These are phyloP conservation scores for Fusarium sublunatum DNA, from an alignment of 2,329 filamentous ascomycete genomes.

Conservation along the genomic window DNA sequence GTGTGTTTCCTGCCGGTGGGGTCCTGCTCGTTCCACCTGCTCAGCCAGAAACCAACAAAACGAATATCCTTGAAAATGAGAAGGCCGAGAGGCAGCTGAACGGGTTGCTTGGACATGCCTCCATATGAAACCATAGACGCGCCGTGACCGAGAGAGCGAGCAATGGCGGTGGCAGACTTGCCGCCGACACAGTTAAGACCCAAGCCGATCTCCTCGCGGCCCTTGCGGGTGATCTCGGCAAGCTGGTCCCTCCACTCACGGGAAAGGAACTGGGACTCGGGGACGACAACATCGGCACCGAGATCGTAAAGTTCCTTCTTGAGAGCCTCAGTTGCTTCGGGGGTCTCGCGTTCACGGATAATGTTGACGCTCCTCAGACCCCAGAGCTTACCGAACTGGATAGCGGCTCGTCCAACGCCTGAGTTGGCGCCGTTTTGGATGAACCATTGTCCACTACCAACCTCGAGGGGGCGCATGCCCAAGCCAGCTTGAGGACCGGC, in stretches of 20 bases:
- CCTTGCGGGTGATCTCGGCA: conserved; percentile 75
- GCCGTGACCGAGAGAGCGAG: conserved; percentile 75
- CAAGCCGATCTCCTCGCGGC: conserved; percentile 77
- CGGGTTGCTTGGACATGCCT: conserved; percentile 90
- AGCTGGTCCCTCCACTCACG: conserved; percentile 71
- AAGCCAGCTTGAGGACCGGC: conserved; percentile 59
- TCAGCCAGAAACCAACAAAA: conserved; percentile 96
- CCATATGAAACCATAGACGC: conserved; percentile 92
- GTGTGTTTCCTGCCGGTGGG: conserved; percentile 79
- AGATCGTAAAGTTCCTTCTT: conserved; percentile 64
- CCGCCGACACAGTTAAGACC: conserved; percentile 96
- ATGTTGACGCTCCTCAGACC: conserved; percentile 92
- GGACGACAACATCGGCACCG: conserved; percentile 68
- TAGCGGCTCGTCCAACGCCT: conserved; percentile 89
- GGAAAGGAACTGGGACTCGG: conserved; percentile 65
- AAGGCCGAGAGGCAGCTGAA: conserved; percentile 81
- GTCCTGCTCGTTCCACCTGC: conserved; percentile 84
- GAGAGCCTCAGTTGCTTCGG: conserved; percentile 71
- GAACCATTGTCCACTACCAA: conserved; percentile 81
- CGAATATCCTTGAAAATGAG: conserved; percentile 93
- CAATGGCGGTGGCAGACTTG: conserved; percentile 81
- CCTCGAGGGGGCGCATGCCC: conserved; percentile 58
- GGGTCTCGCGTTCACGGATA: conserved; percentile 76
- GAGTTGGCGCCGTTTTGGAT: conserved; percentile 97
- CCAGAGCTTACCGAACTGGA: conserved; percentile 88